Conservation (phyloP, 805 yeast genomes). For the Lipomyces oligophaga region DNA sequence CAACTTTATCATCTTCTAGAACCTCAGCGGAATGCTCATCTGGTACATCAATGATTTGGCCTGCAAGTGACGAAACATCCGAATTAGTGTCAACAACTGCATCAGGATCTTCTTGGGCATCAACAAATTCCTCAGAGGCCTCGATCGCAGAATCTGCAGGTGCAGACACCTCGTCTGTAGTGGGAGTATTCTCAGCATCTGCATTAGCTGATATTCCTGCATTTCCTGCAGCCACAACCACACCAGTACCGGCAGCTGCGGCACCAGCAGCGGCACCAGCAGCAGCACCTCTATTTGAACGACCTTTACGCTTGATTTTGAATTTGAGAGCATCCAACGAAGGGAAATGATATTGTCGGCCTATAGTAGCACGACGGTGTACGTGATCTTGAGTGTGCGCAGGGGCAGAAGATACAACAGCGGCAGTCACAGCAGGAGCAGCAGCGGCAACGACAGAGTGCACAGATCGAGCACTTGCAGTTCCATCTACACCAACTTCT, state of each 20-base stretch:
- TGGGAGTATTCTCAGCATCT: not conserved
- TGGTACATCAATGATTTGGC: too few species aligned
- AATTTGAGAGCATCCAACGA: not conserved
- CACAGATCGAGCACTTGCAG: not conserved
- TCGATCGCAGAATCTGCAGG: too few species aligned
- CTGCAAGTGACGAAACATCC: too few species aligned
- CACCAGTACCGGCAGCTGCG: not conserved
- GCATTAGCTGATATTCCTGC: not conserved
- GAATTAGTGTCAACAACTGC: too few species aligned
- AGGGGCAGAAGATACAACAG: not conserved
- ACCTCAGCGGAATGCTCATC: too few species aligned
- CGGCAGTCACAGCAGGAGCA: slow-evolving; percentile 1
- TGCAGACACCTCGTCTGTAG: too few species aligned
- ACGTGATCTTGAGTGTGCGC: not conserved
- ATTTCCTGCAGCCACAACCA: not conserved
- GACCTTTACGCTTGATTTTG: not conserved
- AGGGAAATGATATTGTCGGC: not conserved
- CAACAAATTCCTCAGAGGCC: too few species aligned
- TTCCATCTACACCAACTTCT: not conserved
- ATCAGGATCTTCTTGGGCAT: too few species aligned
- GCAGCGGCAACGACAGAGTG: not conserved
- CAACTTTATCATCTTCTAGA: too few species aligned
- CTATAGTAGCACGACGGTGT: not conserved
- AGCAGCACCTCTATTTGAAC: not conserved
- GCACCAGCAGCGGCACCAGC: not conserved